Percentiles rank a stretch among this genome's conserved stretches.
These are phyloP conservation scores for Gnomoniopsis smithogilvyi DNA, from an alignment of 2,329 filamentous ascomycete species.

Conservation along the genomic window DNA sequence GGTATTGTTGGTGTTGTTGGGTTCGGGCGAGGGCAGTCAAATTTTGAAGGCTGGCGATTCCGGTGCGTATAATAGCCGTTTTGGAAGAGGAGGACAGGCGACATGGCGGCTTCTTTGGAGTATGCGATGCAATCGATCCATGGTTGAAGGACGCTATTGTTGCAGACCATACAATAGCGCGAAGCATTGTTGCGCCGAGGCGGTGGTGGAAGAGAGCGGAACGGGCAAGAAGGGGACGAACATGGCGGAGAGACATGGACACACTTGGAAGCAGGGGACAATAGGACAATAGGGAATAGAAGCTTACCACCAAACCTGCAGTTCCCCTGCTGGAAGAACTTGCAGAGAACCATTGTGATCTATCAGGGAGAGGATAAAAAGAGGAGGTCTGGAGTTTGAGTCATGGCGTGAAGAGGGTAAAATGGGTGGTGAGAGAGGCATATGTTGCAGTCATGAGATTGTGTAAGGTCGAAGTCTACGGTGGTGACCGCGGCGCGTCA, in stretches of 20 bases:
- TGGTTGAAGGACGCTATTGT: too few relatives aligned
- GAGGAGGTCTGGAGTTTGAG: background rate
- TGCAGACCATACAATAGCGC: too few relatives aligned
- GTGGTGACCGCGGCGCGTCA: background rate
- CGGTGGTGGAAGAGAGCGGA: background rate
- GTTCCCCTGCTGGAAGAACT: conserved; percentile 47
- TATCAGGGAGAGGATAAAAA: background rate
- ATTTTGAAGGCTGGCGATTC: background rate
- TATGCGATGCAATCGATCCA: too few relatives aligned
- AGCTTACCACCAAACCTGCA: conserved; percentile 51
- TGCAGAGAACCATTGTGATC: conserved; percentile 34
- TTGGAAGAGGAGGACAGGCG: too few relatives aligned
- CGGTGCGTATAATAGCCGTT: background rate
- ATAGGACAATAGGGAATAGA: background rate
- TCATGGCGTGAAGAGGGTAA: background rate
- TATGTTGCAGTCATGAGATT: background rate
- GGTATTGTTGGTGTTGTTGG: background rate
- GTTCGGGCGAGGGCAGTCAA: background rate
- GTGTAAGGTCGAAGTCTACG: background rate
- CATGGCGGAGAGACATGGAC: background rate
- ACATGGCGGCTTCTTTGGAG: too few relatives aligned
- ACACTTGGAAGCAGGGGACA: background rate
- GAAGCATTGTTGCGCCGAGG: too few relatives aligned
- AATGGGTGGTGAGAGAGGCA: background rate
- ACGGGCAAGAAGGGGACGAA: background rate